Evolutionary conservation across 2,329 filamentous ascomycete species (phyloP).

Genomic region (Phialocephala sp.): DNA sequence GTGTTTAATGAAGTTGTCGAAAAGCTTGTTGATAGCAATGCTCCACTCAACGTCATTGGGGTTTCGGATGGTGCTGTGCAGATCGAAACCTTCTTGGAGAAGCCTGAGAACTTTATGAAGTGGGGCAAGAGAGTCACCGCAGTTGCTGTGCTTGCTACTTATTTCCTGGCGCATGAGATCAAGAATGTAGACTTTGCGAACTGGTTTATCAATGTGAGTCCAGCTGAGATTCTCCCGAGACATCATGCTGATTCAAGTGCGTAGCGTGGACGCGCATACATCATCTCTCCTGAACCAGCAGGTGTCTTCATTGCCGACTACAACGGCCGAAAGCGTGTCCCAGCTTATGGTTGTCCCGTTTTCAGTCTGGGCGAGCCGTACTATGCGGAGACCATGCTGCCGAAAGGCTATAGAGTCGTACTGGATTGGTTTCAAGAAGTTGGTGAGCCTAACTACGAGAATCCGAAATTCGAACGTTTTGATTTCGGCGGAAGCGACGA

Average conservation of each 20-base stretch:
- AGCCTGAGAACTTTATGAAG: constrained; percentile 55
- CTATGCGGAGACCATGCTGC: constrained; percentile 67
- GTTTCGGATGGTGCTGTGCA: constrained; percentile 69
- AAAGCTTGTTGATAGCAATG: constrained; percentile 52
- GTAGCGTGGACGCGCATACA: constrained; percentile 66
- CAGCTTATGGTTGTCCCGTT: constrained; percentile 65
- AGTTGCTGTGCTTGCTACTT: constrained; percentile 57
- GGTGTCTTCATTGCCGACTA: constrained; percentile 60
- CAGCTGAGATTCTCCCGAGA: neutral
- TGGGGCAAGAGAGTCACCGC: constrained; percentile 53
- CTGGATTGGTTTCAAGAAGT: constrained; percentile 67
- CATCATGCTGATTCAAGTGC: constrained; percentile 21
- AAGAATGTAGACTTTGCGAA: constrained; percentile 51
- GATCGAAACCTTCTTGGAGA: constrained; percentile 62
- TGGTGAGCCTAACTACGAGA: constrained; percentile 50
- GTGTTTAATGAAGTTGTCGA: constrained; percentile 70
- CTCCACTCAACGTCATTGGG: constrained; percentile 72
- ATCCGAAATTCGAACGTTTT: constrained; percentile 39
- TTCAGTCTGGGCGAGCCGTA: constrained; percentile 69
- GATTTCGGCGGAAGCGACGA: constrained; percentile 20
- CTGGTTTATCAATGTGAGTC: constrained; percentile 58
- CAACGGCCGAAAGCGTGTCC: constrained; percentile 43
- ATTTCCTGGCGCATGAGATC: constrained; percentile 48
- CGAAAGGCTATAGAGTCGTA: constrained; percentile 58
- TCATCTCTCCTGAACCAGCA: constrained; percentile 56